Base-by-base conservation (phyloP, 2,329 filamentous ascomycete species). In the Aspergillus alliaceus region DNA sequence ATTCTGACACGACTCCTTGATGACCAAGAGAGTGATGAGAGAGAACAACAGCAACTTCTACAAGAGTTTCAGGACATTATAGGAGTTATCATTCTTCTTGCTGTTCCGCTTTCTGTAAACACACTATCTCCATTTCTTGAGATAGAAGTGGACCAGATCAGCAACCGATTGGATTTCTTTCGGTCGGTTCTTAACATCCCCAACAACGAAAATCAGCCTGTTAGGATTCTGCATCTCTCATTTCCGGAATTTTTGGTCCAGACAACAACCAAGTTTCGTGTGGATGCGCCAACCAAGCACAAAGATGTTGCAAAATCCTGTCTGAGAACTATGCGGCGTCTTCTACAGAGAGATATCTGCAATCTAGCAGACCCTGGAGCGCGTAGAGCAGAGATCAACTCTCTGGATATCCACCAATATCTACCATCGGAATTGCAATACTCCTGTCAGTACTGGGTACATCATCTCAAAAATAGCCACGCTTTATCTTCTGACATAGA, bases 231-330 rank as follows among this genome's bases (percentile, higher is more conserved):
- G 11, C 67, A 72, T 56, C 56, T 65, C 51, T 74, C 69, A 53
- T 74, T 74, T 53, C 65, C 67, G 46, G 67, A 74, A 54, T 72
- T 69, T 47, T 64, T 72, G 12, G 3, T 39, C 9, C 8, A 18
- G 11, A 27, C 34, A 2, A 54, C 9, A 20, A 31, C 42, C 1
- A 15, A 24, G 2, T 54, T 54, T 15, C 35, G 25, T 42, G 39
- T 25, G 9, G 25, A 15, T 4, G n/a, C n/a, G n/a, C n/a, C n/a
- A n/a, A n/a, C n/a, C n/a, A n/a, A n/a, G n/a, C n/a, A n/a, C n/a
- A n/a, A n/a, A n/a, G n/a, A n/a, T n/a, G n/a, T n/a, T n/a, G n/a
- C n/a, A n/a, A n/a, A n/a, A n/a, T n/a, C n/a, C n/a, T n/a, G n/a
- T n/a, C n/a, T n/a, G n/a, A n/a, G n/a, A n/a, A n/a, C n/a, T n/a